phyloP scores from a whole-genome alignment of 208 protist genomes.

The Trypanosoma congolense region DNA sequence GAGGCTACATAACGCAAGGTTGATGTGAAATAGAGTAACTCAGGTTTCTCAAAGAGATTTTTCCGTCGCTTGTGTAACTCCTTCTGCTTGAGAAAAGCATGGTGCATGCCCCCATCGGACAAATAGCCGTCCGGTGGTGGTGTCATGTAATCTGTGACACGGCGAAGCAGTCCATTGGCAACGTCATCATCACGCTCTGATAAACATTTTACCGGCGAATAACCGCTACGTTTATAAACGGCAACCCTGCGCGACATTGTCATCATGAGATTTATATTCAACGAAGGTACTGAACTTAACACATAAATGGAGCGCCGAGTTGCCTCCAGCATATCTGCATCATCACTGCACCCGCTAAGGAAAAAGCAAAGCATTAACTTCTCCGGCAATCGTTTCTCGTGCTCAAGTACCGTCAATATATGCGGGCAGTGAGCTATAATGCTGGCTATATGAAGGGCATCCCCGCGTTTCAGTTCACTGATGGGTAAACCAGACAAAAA shows the following conservation, averaged over 20 bases:
- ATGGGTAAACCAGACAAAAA: background rate
- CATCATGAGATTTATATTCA: slow-evolving; percentile 2
- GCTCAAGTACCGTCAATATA: slow-evolving; percentile 9
- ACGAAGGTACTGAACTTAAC: slow-evolving; percentile 4
- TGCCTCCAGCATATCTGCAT: slow-evolving; percentile 8
- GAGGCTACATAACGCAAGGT: slow-evolving; percentile 10
- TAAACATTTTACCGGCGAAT: background rate
- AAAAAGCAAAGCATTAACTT: slow-evolving; percentile 3
- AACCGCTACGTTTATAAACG: background rate
- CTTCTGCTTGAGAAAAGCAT: slow-evolving; percentile 9
- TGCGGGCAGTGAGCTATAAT: slow-evolving; percentile 18
- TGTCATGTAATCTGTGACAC: slow-evolving; percentile 10
- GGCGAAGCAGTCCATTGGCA: slow-evolving; percentile 5
- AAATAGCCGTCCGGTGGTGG: slow-evolving; percentile 3
- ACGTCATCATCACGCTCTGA: slow-evolving; percentile 1
- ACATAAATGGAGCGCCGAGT: slow-evolving; percentile 5
- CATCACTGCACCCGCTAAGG: background rate
- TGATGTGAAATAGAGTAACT: slow-evolving; percentile 17
- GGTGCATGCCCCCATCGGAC: background rate
- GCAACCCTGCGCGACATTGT: slow-evolving; percentile 13
- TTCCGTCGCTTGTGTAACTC: slow-evolving; percentile 17
- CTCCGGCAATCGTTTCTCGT: background rate
- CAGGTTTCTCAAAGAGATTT: slow-evolving; percentile 13
- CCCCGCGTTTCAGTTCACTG: slow-evolving; percentile 1
- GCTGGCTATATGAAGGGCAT: slow-evolving; percentile 14